Conservation (phyloP, 345 rosid genomes). For the Populus nigra region DNA sequence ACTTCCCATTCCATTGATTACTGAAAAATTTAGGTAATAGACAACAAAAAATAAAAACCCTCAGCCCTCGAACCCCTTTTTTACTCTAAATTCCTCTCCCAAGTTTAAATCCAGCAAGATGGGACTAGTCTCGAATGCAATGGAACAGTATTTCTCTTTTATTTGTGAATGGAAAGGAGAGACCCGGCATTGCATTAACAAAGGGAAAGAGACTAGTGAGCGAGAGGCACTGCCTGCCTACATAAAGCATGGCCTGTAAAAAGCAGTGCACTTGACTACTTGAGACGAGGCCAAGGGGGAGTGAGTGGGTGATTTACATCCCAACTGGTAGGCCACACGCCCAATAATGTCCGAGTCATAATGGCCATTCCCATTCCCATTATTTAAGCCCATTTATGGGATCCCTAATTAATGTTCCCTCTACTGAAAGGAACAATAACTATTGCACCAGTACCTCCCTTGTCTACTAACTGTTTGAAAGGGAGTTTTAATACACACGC, state of each 20-base stretch:
- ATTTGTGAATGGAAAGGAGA: background rate
- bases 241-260: background rate
- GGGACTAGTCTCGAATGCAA: background rate
- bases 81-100: background rate
- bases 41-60: background rate
- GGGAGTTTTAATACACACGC: too few relatives aligned
- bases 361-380: conserved; percentile 19
- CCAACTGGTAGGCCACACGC: conserved; percentile 11
- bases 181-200: background rate
- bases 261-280: background rate
- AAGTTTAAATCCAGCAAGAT: background rate
- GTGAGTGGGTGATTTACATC: conserved; percentile 1
- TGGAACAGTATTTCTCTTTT: background rate
- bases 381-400: conserved; percentile 11
- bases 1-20: background rate
- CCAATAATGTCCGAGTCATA: conserved; percentile 15
- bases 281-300: conserved; percentile 5
- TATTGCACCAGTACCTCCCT: background rate
- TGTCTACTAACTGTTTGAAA: too few relatives aligned
- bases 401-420: background rate
- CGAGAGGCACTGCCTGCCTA: background rate
- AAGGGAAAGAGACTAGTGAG: conserved; percentile 2
- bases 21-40: background rate
- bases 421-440: background rate
- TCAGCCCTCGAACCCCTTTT: background rate